A percentile compares a stretch with the other conserved stretches of the same genome.
phyloP scores from a whole-genome alignment of 768 basidiomycete genomes.

The Asterophora parasitica region DNA sequence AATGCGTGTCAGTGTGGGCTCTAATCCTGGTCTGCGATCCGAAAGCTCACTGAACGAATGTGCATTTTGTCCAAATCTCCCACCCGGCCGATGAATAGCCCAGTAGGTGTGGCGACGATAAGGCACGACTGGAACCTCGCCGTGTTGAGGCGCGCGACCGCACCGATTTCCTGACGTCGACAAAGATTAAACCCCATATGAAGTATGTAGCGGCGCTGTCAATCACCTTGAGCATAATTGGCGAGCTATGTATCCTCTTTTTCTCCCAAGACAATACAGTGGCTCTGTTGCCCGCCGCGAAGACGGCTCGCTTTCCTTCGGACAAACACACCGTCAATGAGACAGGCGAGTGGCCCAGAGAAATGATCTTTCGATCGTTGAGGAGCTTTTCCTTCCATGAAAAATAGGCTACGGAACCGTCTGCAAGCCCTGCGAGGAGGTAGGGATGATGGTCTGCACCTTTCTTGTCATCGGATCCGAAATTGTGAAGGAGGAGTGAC shows the following conservation, averaged over 20 bases:
- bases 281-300: slow-evolving; percentile 70
- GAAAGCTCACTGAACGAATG: slow-evolving; percentile 59
- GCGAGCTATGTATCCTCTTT: slow-evolving; percentile 59
- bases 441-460: slow-evolving; percentile 39
- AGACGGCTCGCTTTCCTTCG: slow-evolving; percentile 51
- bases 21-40: neutral
- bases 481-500: slow-evolving; percentile 53
- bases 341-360: slow-evolving; percentile 67
- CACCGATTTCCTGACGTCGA: slow-evolving; percentile 40
- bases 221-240: slow-evolving; percentile 63
- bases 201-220: neutral
- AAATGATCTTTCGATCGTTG: slow-evolving; percentile 51
- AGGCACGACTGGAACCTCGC: slow-evolving; percentile 46
- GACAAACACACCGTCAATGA: slow-evolving; percentile 49
- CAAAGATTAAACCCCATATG: neutral
- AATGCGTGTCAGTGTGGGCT: slow-evolving; percentile 4
- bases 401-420: slow-evolving; percentile 67
- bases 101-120: slow-evolving; percentile 49
- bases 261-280: slow-evolving; percentile 66
- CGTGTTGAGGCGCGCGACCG: slow-evolving; percentile 48
- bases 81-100: slow-evolving; percentile 62
- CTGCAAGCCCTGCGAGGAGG: slow-evolving; percentile 68
- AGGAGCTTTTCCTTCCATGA: slow-evolving; percentile 40
- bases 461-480: slow-evolving; percentile 39
- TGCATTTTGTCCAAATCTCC: slow-evolving; percentile 73